Evolutionary conservation across 306 rosid species (phyloP), one percentile per base, ranked within the genome.

Genomic region (Coriaria nepalensis): DNA sequence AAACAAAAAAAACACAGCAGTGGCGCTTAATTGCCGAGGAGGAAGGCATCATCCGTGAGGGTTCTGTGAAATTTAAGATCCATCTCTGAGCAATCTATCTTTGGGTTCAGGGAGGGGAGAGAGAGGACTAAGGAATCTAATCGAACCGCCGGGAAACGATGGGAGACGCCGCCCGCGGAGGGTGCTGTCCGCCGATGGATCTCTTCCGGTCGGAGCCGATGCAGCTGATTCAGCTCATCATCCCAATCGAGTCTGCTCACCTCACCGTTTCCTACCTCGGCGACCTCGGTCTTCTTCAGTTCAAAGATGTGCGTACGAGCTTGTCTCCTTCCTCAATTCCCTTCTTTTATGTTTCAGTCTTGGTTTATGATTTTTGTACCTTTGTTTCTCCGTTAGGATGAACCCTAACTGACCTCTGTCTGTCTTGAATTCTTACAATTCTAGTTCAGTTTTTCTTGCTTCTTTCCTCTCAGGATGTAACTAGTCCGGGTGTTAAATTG

Each of bases 181-280:
- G 93, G 5, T 79, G 98, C 65, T 85, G 85, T 40, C 98, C 96
- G 33, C 85, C 86, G 63, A 85, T 85, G 98, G 87, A 85, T 82
- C 96, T 92, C 50, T 77, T 92, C 77, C 76, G 98, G 64, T 92
- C 98, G 51, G 98, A 92, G 80, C 66, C 96, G 61, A 92, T 92
- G 98, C 98, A 92, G 55, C 87, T 92, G 6, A 74, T 92, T 54
- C 98, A 85, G 76, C 83, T 92, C 75, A 92, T 92, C 79, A 73
- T 92, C 49, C 98, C 98, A 44, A 78, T 85, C 45, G 98, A 92
- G 75, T 77, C 96, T 35, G 84, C 98, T 56, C 98, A 85, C 47
- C 67, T 56, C 65, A 79, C 98, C 45, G 79, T 79, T 70, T 77
- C 98, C 6, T 92, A 85, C 49, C 93, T 92, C 59, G 98, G 96